phyloP scores from a whole-genome alignment of 768 basidiomycete species.

The Boletus patriciae region DNA sequence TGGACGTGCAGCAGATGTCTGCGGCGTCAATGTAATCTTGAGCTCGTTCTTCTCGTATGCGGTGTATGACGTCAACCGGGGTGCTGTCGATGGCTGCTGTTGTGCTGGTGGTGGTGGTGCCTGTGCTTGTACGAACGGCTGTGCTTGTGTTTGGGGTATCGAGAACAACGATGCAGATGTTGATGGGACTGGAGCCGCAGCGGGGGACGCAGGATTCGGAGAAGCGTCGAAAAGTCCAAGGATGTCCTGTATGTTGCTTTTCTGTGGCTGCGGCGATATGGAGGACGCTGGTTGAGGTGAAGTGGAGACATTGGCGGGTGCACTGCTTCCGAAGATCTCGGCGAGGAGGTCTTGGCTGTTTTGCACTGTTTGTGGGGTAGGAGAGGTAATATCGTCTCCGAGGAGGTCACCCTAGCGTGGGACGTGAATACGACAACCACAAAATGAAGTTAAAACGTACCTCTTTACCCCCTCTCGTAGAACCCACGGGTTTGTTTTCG shows the following conservation, averaged over 20 bases:
- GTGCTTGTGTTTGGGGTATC: constrained; percentile 38
- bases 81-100: constrained; percentile 35
- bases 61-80: constrained; percentile 68
- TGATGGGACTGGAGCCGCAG: constrained; percentile 8
- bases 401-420: constrained; percentile 63
- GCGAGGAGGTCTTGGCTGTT: constrained; percentile 86
- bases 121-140: constrained; percentile 36
- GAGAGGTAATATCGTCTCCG: constrained; percentile 66
- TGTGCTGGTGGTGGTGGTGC: constrained; percentile 32
- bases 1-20: constrained; percentile 75
- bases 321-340: constrained; percentile 79
- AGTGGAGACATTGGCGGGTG: constrained; percentile 27
- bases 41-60: constrained; percentile 93
- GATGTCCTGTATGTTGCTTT: constrained; percentile 82
- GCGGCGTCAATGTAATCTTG: constrained; percentile 86
- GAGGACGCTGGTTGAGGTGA: constrained; percentile 38
- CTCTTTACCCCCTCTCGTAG: constrained; percentile 75
- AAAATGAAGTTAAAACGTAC: constrained; percentile 37
- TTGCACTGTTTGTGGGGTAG: constrained; percentile 45
- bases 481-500: constrained; percentile 95
- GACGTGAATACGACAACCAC: neutral
- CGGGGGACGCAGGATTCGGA: constrained; percentile 33
- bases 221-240: constrained; percentile 79
- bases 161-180: constrained; percentile 38
- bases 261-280: constrained; percentile 47